A percentile compares a stretch with the other conserved stretches of the same genome.
These are phyloP conservation scores for Circinella umbellata DNA, from an alignment of 371 early-diverging fungal species.

Conservation along the genomic window DNA sequence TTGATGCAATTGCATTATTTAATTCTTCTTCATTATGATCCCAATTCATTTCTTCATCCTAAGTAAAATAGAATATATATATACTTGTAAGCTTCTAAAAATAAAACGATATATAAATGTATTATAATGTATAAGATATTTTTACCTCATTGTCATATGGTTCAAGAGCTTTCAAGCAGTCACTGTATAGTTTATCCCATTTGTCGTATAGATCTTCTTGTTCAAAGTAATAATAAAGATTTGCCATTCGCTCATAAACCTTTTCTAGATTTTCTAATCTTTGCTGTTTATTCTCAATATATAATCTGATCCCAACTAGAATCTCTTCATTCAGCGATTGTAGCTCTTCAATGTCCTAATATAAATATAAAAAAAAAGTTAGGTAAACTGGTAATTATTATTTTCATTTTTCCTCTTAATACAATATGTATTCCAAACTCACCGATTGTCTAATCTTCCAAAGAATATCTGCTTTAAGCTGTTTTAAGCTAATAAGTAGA, in stretches of 20 bases:
- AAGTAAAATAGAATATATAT: not conserved
- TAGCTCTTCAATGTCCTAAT: conserved; percentile 13
- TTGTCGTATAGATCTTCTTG: conserved; percentile 12
- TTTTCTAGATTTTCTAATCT: conserved; percentile 1
- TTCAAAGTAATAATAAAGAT: conserved; percentile 13
- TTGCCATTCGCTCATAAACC: conserved; percentile 15
- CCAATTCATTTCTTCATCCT: not conserved
- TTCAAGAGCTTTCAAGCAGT: not conserved
- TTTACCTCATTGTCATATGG: not conserved
- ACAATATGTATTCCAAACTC: not conserved
- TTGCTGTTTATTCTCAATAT: conserved; percentile 1
- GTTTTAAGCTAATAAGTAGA: conserved; percentile 19
- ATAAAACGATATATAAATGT: not conserved
- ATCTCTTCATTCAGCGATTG: conserved; percentile 19
- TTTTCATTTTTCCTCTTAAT: too few species aligned
- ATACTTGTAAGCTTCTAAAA: not conserved
- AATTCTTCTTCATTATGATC: conserved; percentile 8
- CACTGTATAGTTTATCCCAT: conserved; percentile 7
- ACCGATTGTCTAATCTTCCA: conserved; percentile 26
- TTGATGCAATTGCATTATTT: not conserved
- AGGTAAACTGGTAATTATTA: too few species aligned
- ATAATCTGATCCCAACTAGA: conserved; percentile 4
- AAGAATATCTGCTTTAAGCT: conserved; percentile 22
- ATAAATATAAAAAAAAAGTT: not conserved
- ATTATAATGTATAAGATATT: not conserved